These are phyloP conservation scores for Durio zibethinus DNA, from an alignment of 345 rosid species.

Conservation along the genomic window DNA sequence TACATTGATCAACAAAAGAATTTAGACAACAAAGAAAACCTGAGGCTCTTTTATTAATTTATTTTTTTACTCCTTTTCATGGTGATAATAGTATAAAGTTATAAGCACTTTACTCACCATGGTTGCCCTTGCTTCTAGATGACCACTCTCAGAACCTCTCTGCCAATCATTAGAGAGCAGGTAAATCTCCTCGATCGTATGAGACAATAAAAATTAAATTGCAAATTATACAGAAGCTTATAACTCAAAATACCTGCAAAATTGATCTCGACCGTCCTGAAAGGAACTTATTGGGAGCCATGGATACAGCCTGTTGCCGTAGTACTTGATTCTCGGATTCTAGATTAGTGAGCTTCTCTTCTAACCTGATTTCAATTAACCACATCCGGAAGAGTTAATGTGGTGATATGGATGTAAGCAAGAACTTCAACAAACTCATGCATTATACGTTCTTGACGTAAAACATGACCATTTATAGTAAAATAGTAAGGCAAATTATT, in stretches of 20 bases:
- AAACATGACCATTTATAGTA: not conserved
- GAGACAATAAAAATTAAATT: not conserved
- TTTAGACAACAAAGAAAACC: slow-evolving; percentile 4
- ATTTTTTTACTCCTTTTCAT: slow-evolving; percentile 1
- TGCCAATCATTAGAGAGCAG: slow-evolving; percentile 33
- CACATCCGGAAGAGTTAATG: slow-evolving; percentile 4
- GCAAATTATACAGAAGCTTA: not conserved
- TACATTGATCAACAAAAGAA: slow-evolving; percentile 7
- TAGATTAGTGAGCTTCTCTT: slow-evolving; percentile 74
- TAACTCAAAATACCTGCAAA: slow-evolving; percentile 52
- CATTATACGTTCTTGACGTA: not conserved
- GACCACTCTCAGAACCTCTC: slow-evolving; percentile 80
- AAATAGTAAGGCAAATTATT: slow-evolving; percentile 2
- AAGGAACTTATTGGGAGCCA: slow-evolving; percentile 91
- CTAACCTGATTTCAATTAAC: slow-evolving; percentile 49
- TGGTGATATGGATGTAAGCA: not conserved
- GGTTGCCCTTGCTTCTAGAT: slow-evolving; percentile 50
- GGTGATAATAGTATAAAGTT: not conserved
- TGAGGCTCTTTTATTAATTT: not conserved
- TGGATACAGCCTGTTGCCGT: slow-evolving; percentile 88
- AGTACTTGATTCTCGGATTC: slow-evolving; percentile 93
- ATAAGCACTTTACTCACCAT: slow-evolving; percentile 39
- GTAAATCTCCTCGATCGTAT: slow-evolving; percentile 12
- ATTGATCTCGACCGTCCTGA: slow-evolving; percentile 91
- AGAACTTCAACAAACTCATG: not conserved